Evolutionary conservation across 1,284 basidiomycete genomes (phyloP).

Genomic region (Melampsora americana): DNA sequence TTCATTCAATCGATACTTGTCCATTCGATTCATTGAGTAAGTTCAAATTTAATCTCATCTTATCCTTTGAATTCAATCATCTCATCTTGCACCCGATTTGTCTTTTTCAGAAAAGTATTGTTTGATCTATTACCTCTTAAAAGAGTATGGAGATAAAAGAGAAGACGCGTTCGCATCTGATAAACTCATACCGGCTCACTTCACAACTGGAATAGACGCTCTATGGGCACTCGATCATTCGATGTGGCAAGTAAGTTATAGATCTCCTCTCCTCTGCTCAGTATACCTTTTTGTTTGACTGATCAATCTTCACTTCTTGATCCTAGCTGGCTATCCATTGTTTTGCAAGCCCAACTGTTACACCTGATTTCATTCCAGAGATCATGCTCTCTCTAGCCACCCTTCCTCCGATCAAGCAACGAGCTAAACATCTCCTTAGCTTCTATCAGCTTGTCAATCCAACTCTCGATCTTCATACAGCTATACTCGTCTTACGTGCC

Average conservation of each 20-base stretch:
- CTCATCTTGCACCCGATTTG: neutral
- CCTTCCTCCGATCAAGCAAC: constrained; percentile 9
- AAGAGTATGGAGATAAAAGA: constrained; percentile 31
- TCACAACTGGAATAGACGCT: constrained; percentile 26
- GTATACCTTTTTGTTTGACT: neutral
- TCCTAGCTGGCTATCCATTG: constrained; percentile 22
- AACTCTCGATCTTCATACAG: constrained; percentile 17
- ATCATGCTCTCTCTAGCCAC: constrained; percentile 36
- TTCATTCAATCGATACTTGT: constrained; percentile 35
- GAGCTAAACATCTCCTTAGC: constrained; percentile 7
- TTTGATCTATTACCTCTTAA: constrained; percentile 41
- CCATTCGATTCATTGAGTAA: constrained; percentile 34
- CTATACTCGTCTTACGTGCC: constrained; percentile 19
- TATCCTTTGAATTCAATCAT: neutral
- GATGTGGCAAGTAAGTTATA: constrained; percentile 30
- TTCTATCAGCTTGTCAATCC: constrained; percentile 36
- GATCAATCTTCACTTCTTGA: neutral
- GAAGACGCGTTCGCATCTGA: constrained; percentile 30
- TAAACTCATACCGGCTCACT: constrained; percentile 31
- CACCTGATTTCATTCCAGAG: constrained; percentile 36
- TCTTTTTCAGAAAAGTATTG: constrained; percentile 32
- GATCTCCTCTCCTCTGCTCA: neutral
- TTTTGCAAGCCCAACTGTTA: constrained; percentile 17
- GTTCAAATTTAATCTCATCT: neutral
- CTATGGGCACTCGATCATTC: constrained; percentile 44